These are phyloP conservation scores for Geotrichum macrosporum DNA, from an alignment of 1,139 yeast species.

Conservation along the genomic window DNA sequence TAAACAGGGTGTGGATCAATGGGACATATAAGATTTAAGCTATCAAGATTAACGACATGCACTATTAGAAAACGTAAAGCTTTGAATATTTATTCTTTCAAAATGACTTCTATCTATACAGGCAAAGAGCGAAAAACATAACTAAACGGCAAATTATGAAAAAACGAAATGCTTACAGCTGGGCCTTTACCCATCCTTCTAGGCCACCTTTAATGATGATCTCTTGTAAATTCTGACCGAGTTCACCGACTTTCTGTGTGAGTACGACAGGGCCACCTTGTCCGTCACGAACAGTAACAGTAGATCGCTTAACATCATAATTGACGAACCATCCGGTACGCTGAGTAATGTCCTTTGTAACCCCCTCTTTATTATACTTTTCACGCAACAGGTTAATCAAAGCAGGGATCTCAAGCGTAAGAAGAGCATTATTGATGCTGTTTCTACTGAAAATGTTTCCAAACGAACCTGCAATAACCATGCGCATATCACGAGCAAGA, in stretches of 20 bases:
- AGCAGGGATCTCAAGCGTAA: constrained; percentile 84
- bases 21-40: not conserved
- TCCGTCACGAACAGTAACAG: constrained; percentile 70
- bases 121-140: too few species aligned
- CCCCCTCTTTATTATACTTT: constrained; percentile 48
- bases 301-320: constrained; percentile 89
- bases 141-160: not conserved
- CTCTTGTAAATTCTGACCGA: constrained; percentile 92
- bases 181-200: constrained; percentile 92
- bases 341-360: constrained; percentile 65
- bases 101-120: not conserved
- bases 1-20: constrained; percentile 18
- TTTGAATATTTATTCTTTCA: not conserved
- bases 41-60: constrained; percentile 1
- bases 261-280: constrained; percentile 57
- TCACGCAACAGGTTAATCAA: constrained; percentile 71
- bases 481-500: constrained; percentile 92
- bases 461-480: constrained; percentile 94
- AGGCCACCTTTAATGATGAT: constrained; percentile 95
- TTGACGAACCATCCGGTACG: constrained; percentile 91
- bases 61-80: not conserved
- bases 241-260: constrained; percentile 86
- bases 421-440: constrained; percentile 89
- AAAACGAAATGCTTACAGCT: constrained; percentile 13
- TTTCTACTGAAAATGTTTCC: constrained; percentile 98